Evolutionary conservation across 2,329 filamentous ascomycete species (phyloP).

Genomic region (Fusarium caatingaense): DNA sequence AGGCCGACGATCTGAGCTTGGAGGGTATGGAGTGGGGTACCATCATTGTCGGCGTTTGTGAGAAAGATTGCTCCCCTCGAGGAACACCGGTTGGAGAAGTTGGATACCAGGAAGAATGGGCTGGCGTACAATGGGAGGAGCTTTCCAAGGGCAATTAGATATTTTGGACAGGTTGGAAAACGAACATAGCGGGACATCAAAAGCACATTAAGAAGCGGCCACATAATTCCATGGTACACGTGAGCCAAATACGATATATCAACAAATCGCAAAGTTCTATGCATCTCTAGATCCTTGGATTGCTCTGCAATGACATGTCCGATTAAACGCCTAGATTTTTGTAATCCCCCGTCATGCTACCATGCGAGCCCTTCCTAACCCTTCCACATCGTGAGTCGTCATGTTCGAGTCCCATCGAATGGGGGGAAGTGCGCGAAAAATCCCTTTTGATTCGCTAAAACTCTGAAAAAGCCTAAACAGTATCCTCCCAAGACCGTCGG

Average conservation of each 20-base stretch:
- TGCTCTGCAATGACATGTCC: constrained; percentile 53
- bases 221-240: constrained; percentile 8
- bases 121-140: constrained; percentile 98
- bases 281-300: constrained; percentile 49
- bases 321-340: constrained; percentile 53
- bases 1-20: constrained; percentile 76
- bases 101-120: constrained; percentile 94
- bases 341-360: constrained; percentile 47
- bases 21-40: constrained; percentile 99
- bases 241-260: constrained; percentile 32
- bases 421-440: constrained; percentile 37
- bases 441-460: constrained; percentile 33
- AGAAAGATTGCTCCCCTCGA: constrained; percentile 76
- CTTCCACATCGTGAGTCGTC: constrained; percentile 46
- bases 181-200: constrained; percentile 20
- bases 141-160: constrained; percentile 55
- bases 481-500: constrained; percentile 85
- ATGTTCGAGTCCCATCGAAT: constrained; percentile 45
- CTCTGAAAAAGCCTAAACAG: constrained; percentile 46
- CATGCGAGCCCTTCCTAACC: constrained; percentile 45
- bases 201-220: constrained; percentile 12
- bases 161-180: background rate
- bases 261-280: constrained; percentile 48
- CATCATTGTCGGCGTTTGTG: constrained; percentile 86
- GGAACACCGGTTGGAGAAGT: constrained; percentile 70